Conservation (phyloP, 352 stramenopile species). For the Aphanomyces cochlioides region DNA sequence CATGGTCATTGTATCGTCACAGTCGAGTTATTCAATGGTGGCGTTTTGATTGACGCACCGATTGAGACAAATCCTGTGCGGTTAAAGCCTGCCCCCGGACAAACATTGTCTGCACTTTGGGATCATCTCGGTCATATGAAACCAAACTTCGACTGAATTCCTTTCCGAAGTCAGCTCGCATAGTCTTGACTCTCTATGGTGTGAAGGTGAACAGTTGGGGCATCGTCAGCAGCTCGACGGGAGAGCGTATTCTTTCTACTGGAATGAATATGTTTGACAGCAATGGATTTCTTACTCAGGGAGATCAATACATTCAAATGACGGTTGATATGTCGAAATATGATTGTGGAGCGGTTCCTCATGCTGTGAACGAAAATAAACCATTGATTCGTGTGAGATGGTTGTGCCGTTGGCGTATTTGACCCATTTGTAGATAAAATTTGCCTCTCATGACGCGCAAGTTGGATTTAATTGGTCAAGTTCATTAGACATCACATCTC, state of each 20-base stretch:
- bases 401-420: background rate
- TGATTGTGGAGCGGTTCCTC: slow-evolving; percentile 65
- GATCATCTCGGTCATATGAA: slow-evolving; percentile 54
- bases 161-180: slow-evolving; percentile 64
- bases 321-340: slow-evolving; percentile 78
- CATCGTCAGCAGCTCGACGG: slow-evolving; percentile 16
- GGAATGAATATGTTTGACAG: slow-evolving; percentile 79
- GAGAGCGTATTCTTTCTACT: slow-evolving; percentile 31
- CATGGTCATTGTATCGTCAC: background rate
- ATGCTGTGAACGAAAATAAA: slow-evolving; percentile 61
- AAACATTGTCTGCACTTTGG: slow-evolving; percentile 59
- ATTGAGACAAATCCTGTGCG: background rate
- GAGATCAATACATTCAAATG: slow-evolving; percentile 52
- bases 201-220: slow-evolving; percentile 41
- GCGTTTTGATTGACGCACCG: background rate
- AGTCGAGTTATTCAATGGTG: background rate
- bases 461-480: too few species aligned
- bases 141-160: slow-evolving; percentile 49
- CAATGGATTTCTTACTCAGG: slow-evolving; percentile 57
- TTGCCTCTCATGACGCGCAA: background rate
- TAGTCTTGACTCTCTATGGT: slow-evolving; percentile 67
- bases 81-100: slow-evolving; percentile 20
- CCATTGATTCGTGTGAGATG: slow-evolving; percentile 29
- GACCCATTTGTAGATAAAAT: background rate
- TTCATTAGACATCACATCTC: too few species aligned